A percentile compares a stretch with the other conserved stretches of the same genome.
Evolutionary conservation across 768 basidiomycete species (phyloP).

Genomic region (Tephrocybe sp.): DNA sequence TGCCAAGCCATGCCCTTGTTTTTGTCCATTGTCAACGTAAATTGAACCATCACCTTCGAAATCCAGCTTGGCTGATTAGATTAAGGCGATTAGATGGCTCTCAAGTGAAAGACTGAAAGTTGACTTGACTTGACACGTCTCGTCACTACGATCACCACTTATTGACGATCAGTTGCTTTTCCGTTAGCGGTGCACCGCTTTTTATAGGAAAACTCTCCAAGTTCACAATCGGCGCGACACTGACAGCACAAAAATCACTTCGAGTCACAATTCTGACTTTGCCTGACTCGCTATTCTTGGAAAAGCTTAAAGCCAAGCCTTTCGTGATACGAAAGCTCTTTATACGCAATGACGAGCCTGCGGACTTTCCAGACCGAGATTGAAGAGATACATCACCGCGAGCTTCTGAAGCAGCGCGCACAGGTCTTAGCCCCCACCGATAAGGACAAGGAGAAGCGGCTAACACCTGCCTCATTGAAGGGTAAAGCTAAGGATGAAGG

Average conservation of each 20-base stretch:
- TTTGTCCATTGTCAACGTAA: not conserved
- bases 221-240: not conserved
- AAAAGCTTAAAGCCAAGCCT: constrained; percentile 14
- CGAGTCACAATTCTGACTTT: constrained; percentile 15
- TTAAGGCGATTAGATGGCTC: constrained; percentile 6
- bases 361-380: constrained; percentile 75
- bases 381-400: constrained; percentile 70
- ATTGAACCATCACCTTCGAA: not conserved
- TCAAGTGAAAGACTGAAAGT: too few species aligned
- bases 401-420: constrained; percentile 61
- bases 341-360: constrained; percentile 47
- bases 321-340: not conserved
- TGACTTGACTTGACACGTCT: not conserved
- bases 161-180: not conserved
- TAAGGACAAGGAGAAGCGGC: constrained; percentile 30
- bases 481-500: constrained; percentile 42
- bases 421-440: constrained; percentile 34
- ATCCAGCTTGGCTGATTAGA: constrained; percentile 15
- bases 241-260: constrained; percentile 9
- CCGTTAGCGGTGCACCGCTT: not conserved
- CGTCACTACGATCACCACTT: not conserved
- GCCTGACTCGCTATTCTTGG: constrained; percentile 20
- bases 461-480: constrained; percentile 24
- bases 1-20: constrained; percentile 12
- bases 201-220: not conserved